phyloP scores from a whole-genome alignment of 768 basidiomycete species.

The Dendrothele bispora region DNA sequence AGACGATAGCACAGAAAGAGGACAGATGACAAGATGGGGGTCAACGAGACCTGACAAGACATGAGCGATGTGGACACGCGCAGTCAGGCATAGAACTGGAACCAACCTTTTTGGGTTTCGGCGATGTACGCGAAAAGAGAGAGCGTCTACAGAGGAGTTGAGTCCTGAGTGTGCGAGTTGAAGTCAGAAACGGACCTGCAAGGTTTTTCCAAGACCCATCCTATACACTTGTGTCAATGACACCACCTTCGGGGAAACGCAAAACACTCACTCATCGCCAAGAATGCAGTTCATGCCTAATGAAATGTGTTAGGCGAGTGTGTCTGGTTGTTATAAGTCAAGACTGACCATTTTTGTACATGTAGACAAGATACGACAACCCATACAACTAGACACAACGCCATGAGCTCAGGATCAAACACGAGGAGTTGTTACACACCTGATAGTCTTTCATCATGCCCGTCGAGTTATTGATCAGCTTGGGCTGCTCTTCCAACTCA shows the following conservation, averaged over 20 bases:
- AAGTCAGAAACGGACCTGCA: slow-evolving; percentile 40
- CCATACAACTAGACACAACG: slow-evolving; percentile 53
- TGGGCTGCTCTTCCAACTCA: slow-evolving; percentile 46
- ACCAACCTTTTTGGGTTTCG: slow-evolving; percentile 46
- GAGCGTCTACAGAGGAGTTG: slow-evolving; percentile 48
- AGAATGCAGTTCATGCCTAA: slow-evolving; percentile 69
- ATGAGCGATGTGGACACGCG: neutral
- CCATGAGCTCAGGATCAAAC: neutral
- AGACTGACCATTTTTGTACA: slow-evolving; percentile 63
- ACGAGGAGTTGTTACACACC: slow-evolving; percentile 28
- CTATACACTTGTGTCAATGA: slow-evolving; percentile 24
- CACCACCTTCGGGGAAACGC: neutral
- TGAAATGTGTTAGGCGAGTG: neutral
- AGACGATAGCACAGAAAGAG: slow-evolving; percentile 62
- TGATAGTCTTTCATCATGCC: slow-evolving; percentile 77
- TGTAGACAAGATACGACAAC: slow-evolving; percentile 61
- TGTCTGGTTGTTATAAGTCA: neutral
- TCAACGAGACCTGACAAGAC: slow-evolving; percentile 37
- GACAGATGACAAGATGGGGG: slow-evolving; percentile 74
- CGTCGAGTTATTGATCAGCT: slow-evolving; percentile 38
- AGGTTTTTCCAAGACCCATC: slow-evolving; percentile 68
- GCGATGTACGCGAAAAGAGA: slow-evolving; percentile 69
- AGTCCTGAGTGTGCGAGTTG: neutral
- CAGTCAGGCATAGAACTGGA: neutral
- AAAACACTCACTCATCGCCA: slow-evolving; percentile 65